Conservation (phyloP, 2,329 filamentous ascomycete genomes). For the Truncatella angustata region DNA sequence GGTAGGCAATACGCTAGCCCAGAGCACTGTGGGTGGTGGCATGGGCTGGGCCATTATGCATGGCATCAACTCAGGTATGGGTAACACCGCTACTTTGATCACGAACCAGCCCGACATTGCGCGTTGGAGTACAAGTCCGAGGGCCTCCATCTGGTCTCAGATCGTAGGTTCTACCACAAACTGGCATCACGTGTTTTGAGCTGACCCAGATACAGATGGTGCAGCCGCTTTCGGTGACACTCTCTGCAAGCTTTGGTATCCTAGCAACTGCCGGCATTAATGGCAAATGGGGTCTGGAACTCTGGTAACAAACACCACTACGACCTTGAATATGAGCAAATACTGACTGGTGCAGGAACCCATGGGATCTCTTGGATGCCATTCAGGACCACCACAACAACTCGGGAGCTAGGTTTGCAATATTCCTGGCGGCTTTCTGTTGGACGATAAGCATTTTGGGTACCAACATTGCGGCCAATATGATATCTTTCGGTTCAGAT, state of each 20-base stretch:
- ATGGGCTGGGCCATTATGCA: slow-evolving; percentile 9
- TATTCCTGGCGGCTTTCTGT: slow-evolving; percentile 27
- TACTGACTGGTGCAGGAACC: slow-evolving; percentile 7
- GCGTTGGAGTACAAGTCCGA: slow-evolving; percentile 4
- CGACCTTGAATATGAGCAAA: background rate
- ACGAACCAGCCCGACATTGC: slow-evolving; percentile 8
- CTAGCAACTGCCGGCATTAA: slow-evolving; percentile 7
- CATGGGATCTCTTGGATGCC: slow-evolving; percentile 29
- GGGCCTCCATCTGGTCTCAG: background rate
- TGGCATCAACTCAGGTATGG: slow-evolving; percentile 7
- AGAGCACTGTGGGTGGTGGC: background rate
- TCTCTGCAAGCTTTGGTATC: slow-evolving; percentile 7
- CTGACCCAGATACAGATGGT: slow-evolving; percentile 2
- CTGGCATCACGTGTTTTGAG: no score
- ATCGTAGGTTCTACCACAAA: background rate
- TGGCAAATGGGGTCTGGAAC: slow-evolving; percentile 6
- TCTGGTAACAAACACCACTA: no score
- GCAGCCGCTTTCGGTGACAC: slow-evolving; percentile 6
- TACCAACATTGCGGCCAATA: slow-evolving; percentile 40
- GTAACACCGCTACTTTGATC: slow-evolving; percentile 8
- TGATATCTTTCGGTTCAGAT: slow-evolving; percentile 39
- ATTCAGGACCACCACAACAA: slow-evolving; percentile 38
- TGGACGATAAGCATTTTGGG: slow-evolving; percentile 36
- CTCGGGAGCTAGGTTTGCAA: slow-evolving; percentile 33
- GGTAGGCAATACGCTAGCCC: background rate